Conservation (phyloP, 345 rosid genomes). For the Salix purpurea region DNA sequence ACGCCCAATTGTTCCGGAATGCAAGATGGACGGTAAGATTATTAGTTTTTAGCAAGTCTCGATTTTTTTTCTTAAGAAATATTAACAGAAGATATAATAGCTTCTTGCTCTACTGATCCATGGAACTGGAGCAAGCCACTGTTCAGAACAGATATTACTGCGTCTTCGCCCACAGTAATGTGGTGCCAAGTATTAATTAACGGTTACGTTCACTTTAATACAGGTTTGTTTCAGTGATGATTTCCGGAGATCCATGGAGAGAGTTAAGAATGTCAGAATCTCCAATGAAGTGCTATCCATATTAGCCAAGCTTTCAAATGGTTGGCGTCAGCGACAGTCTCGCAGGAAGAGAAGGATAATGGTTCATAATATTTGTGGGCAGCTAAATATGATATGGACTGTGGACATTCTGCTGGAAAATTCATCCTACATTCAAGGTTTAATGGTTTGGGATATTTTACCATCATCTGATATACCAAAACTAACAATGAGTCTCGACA, state of each 20-base stretch:
- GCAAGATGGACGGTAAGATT: slow-evolving; percentile 5
- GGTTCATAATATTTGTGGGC: not conserved
- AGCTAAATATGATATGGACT: slow-evolving; percentile 32
- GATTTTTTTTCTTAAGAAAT: too few species aligned
- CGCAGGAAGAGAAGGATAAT: not conserved
- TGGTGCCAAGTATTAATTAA: not conserved
- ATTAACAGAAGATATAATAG: too few species aligned
- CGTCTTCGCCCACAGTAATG: not conserved
- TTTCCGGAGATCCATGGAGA: slow-evolving; percentile 24
- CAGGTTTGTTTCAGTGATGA: slow-evolving; percentile 26
- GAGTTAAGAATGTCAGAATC: slow-evolving; percentile 9
- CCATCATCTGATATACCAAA: slow-evolving; percentile 16
- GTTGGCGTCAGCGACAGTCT: slow-evolving; percentile 24
- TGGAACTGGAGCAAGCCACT: too few species aligned
- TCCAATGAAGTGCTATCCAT: slow-evolving; percentile 13
- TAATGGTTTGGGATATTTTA: slow-evolving; percentile 40
- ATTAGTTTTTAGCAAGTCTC: too few species aligned
- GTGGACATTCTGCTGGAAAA: slow-evolving; percentile 24
- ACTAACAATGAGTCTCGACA: slow-evolving; percentile 16
- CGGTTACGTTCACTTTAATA: not conserved
- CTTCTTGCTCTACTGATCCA: too few species aligned
- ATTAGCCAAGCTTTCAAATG: slow-evolving; percentile 26
- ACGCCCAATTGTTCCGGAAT: not conserved
- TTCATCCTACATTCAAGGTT: slow-evolving; percentile 23
- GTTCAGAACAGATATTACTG: too few species aligned